Evolutionary conservation across 2,329 filamentous ascomycete genomes (phyloP), one percentile per base, ranked within the genome.

Genomic region (Diaporthe amygdali): DNA sequence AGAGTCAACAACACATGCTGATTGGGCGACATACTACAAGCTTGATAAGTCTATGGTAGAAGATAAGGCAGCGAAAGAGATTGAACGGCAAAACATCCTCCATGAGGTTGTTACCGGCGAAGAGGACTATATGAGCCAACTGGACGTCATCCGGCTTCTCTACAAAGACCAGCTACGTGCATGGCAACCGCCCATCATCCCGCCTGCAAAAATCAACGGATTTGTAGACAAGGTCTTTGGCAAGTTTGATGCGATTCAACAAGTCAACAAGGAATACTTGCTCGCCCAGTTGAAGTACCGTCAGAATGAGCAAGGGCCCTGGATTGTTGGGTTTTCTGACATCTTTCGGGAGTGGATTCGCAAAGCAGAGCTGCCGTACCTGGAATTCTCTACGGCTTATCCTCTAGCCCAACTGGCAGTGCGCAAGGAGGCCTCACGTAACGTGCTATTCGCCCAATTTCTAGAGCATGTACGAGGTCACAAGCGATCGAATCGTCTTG

Each of bases 331-430:
- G 3, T 98, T 98, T 82, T 98, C 95, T 79, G 96, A 98, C 78
- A 94, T 99, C 63, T 98, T 99, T 85, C 88, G 96, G 71, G 96
- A 99, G 83, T 99, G 96, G 96, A 97, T 98, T 73, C 90, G 96
- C 74, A 98, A 98, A 81, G 96, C 96, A 39, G 94, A 92, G 80
- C 85, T 88, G 2, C 92, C 94, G 14, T 99, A 98, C 79, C 91
- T 98, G 72, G 95, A 97, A 71, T 99, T 98, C 80, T 96, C 96
- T 47, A 92, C 93, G 1, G 91, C 91, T 0, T 98, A 96, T 76
- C 96, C 96, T 0, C 91, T 92, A 71, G 96, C 96, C 1, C 92
- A 91, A 46, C 95, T 94, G 78, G 85, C 95, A 67, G 90, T 99
- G 22, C 92, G 95, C 67, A 93, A 93, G 78, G 96, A 99, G 82